Percentiles rank a stretch among this genome's conserved stretches.
Conservation (phyloP, 176 grass and related monocot genomes). For the Zizania latifolia region DNA sequence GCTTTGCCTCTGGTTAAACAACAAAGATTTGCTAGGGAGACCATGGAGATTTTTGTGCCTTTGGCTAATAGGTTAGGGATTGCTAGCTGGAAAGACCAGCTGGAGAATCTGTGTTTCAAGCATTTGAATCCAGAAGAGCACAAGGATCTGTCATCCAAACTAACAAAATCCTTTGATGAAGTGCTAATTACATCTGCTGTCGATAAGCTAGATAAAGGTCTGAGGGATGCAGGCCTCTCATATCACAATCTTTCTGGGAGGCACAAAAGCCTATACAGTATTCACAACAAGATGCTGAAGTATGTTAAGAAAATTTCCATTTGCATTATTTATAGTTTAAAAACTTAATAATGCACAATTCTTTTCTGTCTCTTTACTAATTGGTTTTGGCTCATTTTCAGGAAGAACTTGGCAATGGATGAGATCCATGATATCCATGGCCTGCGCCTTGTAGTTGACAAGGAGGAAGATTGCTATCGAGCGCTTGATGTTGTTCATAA, state of each 20-base stretch:
- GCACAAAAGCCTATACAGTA: slow-evolving; percentile 78
- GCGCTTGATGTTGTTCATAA: slow-evolving; percentile 46
- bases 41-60: slow-evolving; percentile 68
- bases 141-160: slow-evolving; percentile 51
- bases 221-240: no score
- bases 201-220: no score
- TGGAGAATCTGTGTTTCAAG: slow-evolving; percentile 77
- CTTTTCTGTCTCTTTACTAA: no score
- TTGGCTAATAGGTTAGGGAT: slow-evolving; percentile 66
- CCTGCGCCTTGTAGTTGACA: slow-evolving; percentile 64
- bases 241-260: slow-evolving; percentile 55
- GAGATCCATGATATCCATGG: slow-evolving; percentile 90
- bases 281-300: slow-evolving; percentile 84
- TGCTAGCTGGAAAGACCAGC: slow-evolving; percentile 71
- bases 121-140: slow-evolving; percentile 57
- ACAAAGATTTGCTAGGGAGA: slow-evolving; percentile 67
- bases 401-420: slow-evolving; percentile 68
- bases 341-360: no score
- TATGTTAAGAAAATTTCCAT: no score
- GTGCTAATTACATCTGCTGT: no score
- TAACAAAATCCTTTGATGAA: no score
- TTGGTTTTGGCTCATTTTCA: no score
- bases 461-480: slow-evolving; percentile 47
- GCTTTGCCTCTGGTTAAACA: slow-evolving; percentile 58
- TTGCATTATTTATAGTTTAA: no score